Base-by-base conservation (phyloP, 495 filamentous ascomycete genomes). In the Neurospora sp. region DNA sequence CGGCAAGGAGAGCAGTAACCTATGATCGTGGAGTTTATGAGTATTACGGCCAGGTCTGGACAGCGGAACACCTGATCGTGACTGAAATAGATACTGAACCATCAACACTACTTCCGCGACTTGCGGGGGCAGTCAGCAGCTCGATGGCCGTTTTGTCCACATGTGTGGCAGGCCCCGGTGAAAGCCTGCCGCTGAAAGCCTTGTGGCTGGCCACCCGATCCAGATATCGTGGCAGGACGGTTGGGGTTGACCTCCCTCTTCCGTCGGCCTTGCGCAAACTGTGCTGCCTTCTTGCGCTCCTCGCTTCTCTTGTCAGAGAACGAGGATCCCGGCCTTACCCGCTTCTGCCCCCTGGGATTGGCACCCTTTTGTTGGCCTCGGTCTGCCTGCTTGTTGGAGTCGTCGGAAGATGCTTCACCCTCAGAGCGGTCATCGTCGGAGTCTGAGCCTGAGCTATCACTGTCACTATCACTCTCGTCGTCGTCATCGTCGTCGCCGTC, bases 171-270 rank as follows among this genome's bases (percentile, higher is more conserved):
- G 20, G 75, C 11, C 44, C 79, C 41, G n/a, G n/a, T 40, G 8
- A 75, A 9, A 0, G 74, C 61, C 7, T 72, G 73, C 40, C 71
- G 73, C 53, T 74, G 76, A 39, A 71, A 71, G 12, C 70, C 41
- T 59, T 73, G 71, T 20, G 71, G 69, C 48, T 59, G 48, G 48
- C 48, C 75, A 48, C 81, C 81, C 35, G 77, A 81, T 37, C 74
- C 78, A 40, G 88, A 88, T 44, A 90, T 83, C 16, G 86, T 83
- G 35, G 78, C 86, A 68, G 87, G 77, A 20, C 79, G 79, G 72
- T 89, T 88, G 71, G 91, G 77, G 69, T 88, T 89, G 59, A 90
- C 79, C 68, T 89, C 87, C 77, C 89, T 88, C 75, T 85, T 87
- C 77, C 85, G 84, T 5, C 87, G 80, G 73, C 85, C 82, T 40